Evolutionary conservation across 2,329 filamentous ascomycete genomes (phyloP).

Genomic region (Fusarium penzigii): DNA sequence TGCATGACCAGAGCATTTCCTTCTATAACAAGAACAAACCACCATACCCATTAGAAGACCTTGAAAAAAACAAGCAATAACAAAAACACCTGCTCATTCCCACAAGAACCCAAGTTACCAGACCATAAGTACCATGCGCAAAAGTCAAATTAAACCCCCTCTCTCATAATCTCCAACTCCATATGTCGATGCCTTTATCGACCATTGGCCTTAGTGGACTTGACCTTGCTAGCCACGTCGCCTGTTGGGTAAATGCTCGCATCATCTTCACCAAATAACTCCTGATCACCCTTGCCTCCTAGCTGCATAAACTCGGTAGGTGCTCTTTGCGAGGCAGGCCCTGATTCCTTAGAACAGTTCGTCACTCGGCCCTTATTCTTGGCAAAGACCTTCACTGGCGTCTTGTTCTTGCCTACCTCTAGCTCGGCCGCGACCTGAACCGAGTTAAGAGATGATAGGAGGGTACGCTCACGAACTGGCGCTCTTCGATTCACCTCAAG

Average conservation of each 20-base stretch:
- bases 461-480: constrained; percentile 76
- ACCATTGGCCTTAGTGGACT: constrained; percentile 30
- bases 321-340: constrained; percentile 66
- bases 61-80: neutral
- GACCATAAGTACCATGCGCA: neutral
- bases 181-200: constrained; percentile 4
- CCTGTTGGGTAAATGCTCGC: constrained; percentile 49
- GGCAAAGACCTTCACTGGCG: constrained; percentile 70
- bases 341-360: constrained; percentile 56
- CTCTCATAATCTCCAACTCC: neutral
- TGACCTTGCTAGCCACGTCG: constrained; percentile 32
- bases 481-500: constrained; percentile 86
- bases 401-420: constrained; percentile 56
- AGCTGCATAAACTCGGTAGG: constrained; percentile 79
- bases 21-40: neutral
- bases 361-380: constrained; percentile 60
- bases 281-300: constrained; percentile 83
- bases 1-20: neutral
- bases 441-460: constrained; percentile 80
- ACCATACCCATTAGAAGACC: neutral
- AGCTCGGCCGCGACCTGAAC: constrained; percentile 57
- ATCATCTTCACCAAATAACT: constrained; percentile 68
- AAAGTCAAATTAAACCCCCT: neutral
- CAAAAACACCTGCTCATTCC: neutral
- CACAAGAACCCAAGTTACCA: neutral